Conservation (phyloP, 495 filamentous ascomycete species). For the Diplogelasinospora grovesii region DNA sequence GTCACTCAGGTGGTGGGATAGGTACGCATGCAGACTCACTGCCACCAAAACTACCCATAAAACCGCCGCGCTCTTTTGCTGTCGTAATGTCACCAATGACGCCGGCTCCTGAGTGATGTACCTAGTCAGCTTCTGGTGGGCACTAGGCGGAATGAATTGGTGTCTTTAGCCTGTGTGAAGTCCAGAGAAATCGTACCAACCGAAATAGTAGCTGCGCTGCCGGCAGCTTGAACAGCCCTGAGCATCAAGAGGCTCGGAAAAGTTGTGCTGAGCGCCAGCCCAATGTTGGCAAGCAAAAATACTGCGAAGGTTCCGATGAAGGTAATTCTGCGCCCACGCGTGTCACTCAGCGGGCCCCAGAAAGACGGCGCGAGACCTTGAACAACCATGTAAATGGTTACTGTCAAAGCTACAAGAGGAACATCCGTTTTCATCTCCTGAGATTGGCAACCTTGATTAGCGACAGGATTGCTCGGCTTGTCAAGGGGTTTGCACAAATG, state of each 20-base stretch:
- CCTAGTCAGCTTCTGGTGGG: no score
- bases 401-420: constrained; percentile 17
- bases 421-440: constrained; percentile 10
- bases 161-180: no score
- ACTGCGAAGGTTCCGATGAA: constrained; percentile 47
- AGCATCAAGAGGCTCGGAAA: constrained; percentile 46
- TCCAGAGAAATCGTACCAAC: constrained; percentile 20
- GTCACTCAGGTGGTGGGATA: no score
- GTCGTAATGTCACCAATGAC: constrained; percentile 49
- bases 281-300: constrained; percentile 48
- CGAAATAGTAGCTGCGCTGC: constrained; percentile 43
- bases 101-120: constrained; percentile 41
- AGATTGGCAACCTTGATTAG: not conserved
- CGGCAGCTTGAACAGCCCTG: constrained; percentile 46
- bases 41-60: constrained; percentile 45
- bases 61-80: constrained; percentile 43
- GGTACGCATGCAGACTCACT: no score
- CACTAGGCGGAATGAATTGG: no score
- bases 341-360: constrained; percentile 23
- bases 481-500: not conserved
- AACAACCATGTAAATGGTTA: constrained; percentile 26
- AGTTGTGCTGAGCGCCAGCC: constrained; percentile 39
- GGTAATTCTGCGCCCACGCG: constrained; percentile 20
- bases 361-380: constrained; percentile 25
- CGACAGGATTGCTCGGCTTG: no score